Conservation (phyloP, 139 green algal species). For the Micractinium sp. region DNA sequence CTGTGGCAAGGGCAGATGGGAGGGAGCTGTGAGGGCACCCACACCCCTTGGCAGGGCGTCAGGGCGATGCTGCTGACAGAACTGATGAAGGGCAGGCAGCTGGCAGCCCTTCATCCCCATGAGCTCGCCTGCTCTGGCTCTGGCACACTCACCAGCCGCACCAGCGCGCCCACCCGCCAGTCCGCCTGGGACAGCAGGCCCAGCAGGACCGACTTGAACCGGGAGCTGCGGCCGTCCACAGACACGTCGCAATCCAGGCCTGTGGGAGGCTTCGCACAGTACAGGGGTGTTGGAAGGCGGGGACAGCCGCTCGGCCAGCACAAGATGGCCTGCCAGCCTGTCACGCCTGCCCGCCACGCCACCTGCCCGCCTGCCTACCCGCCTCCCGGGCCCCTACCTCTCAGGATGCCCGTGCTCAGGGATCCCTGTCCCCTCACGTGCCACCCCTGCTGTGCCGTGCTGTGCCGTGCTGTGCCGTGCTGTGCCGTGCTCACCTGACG, state of each 20-base stretch:
- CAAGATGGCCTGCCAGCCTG: background rate
- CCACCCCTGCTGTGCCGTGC: no score
- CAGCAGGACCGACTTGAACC: slow-evolving; percentile 46
- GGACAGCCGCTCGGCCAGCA: no score
- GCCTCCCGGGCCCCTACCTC: no score
- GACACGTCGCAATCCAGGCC: slow-evolving; percentile 43
- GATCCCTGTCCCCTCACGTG: no score
- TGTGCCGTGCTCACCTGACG: background rate
- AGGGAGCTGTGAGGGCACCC: no score
- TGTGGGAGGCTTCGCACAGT: no score
- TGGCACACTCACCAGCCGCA: slow-evolving; percentile 50
- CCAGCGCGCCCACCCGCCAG: slow-evolving; percentile 35
- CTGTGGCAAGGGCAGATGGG: background rate
- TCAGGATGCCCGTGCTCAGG: no score
- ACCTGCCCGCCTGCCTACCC: no score
- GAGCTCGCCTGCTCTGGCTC: background rate
- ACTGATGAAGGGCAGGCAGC: background rate
- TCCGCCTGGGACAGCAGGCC: slow-evolving; percentile 26
- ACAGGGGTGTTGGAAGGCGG: background rate
- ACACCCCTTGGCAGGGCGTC: no score
- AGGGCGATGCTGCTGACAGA: background rate
- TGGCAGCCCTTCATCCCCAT: no score
- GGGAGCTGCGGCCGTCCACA: slow-evolving; percentile 32
- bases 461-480: no score
- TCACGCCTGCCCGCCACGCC: no score